Evolutionary conservation across 2,329 filamentous ascomycete species (phyloP).

Genomic region (Cercospora nicotianae): DNA sequence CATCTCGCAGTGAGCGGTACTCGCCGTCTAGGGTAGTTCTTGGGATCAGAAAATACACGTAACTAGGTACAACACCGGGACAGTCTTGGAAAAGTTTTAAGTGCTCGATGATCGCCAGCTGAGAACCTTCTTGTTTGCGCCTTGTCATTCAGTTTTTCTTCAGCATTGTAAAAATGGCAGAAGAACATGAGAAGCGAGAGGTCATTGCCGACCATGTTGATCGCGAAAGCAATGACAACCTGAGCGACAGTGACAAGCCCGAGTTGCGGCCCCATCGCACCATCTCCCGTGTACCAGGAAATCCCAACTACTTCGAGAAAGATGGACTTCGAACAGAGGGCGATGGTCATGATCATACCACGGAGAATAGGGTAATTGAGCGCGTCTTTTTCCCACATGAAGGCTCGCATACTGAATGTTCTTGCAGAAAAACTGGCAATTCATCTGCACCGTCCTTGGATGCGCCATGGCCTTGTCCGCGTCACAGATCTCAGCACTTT

Average conservation of each 20-base stretch:
- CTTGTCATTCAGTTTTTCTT: too few species aligned
- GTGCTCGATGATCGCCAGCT: not conserved
- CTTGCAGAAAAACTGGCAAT: not conserved
- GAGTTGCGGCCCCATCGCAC: slow-evolving; percentile 2
- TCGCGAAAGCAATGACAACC: slow-evolving; percentile 1
- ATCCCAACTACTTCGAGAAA: slow-evolving; percentile 5
- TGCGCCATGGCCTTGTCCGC: not conserved
- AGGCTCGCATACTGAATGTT: not conserved
- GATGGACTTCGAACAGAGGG: slow-evolving; percentile 4
- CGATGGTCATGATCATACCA: not conserved
- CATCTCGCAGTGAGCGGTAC: not conserved
- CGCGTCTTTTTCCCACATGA: not conserved
- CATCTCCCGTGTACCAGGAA: slow-evolving; percentile 4
- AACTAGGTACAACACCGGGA: not conserved
- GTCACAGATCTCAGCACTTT: not conserved
- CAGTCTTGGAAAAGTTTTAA: not conserved
- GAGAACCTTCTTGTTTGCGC: not conserved
- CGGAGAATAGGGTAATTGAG: not conserved
- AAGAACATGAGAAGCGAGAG: not conserved
- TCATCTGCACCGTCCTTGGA: not conserved
- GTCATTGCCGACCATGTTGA: not conserved
- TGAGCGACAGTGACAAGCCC: not conserved
- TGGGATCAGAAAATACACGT: not conserved
- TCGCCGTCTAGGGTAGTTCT: not conserved
- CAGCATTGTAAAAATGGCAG: not conserved